Conservation (phyloP, 352 stramenopile genomes). For the Globisporangium viniferum region DNA sequence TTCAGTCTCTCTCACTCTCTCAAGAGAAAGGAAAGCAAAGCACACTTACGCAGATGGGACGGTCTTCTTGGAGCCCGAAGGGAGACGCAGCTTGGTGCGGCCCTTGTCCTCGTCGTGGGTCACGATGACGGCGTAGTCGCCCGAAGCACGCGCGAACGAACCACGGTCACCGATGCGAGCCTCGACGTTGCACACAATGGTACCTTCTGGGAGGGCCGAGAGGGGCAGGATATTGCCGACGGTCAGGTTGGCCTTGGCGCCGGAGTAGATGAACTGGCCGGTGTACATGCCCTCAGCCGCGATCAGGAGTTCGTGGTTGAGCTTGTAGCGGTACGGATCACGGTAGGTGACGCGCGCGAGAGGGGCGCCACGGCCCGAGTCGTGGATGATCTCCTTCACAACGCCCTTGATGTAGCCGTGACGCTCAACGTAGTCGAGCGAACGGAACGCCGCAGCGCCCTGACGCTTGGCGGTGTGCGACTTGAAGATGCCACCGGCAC, state of each 20-base stretch:
- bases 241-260: constrained; percentile 94
- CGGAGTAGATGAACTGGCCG: constrained; percentile 98
- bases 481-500: constrained; percentile 80
- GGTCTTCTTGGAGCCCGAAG: constrained; percentile 97
- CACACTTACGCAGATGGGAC: constrained; percentile 89
- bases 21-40: constrained; percentile 19
- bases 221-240: constrained; percentile 98
- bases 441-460: constrained; percentile 67
- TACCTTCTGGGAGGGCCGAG: constrained; percentile 95
- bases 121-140: constrained; percentile 98
- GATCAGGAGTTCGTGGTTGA: constrained; percentile 95
- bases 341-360: constrained; percentile 94
- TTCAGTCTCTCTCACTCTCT: not conserved
- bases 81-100: constrained; percentile 94
- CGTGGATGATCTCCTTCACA: constrained; percentile 99
- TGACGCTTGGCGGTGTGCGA: constrained; percentile 83
- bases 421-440: constrained; percentile 91
- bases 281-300: constrained; percentile 99
- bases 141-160: constrained; percentile 94
- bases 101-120: constrained; percentile 98
- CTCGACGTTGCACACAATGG: constrained; percentile 99
- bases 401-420: constrained; percentile 98
- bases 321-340: constrained; percentile 89
- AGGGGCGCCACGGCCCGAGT: constrained; percentile 96
- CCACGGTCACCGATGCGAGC: constrained; percentile 94